These are phyloP conservation scores for Voacanga thouarsii DNA, from an alignment of 257 asterid species.

Conservation along the genomic window DNA sequence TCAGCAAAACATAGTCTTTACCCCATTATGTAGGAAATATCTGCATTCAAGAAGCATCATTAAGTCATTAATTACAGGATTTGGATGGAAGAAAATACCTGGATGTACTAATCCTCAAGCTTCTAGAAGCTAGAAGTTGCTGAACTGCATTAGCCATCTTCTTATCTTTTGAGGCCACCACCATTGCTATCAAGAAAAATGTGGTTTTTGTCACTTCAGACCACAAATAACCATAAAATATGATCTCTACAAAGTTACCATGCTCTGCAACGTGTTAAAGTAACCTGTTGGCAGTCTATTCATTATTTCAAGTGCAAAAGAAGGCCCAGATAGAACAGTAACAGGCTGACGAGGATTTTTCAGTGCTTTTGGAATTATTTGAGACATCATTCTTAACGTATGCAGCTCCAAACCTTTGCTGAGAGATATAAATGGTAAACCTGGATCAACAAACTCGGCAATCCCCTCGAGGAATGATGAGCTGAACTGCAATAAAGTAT, in stretches of 20 bases:
- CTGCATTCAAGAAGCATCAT: neutral
- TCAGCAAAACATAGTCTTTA: neutral
- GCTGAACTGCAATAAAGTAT: constrained; percentile 70
- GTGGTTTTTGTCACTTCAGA: constrained; percentile 12
- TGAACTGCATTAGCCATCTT: constrained; percentile 79
- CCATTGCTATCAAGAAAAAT: constrained; percentile 54
- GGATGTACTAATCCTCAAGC: constrained; percentile 81
- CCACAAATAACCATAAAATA: constrained; percentile 12
- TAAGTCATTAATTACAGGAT: constrained; percentile 6
- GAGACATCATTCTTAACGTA: constrained; percentile 84
- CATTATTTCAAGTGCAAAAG: constrained; percentile 90
- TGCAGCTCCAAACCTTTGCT: constrained; percentile 94
- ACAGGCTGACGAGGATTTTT: constrained; percentile 89
- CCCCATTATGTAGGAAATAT: neutral
- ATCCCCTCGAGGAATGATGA: constrained; percentile 74
- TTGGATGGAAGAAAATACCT: constrained; percentile 40
- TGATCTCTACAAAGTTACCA: constrained; percentile 3
- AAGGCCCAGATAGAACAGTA: constrained; percentile 85
- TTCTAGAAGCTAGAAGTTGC: constrained; percentile 80
- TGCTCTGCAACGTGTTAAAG: constrained; percentile 21
- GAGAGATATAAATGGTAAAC: constrained; percentile 84
- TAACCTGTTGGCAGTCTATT: constrained; percentile 86
- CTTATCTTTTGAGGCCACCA: constrained; percentile 88
- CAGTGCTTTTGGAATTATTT: constrained; percentile 75
- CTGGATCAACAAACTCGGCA: constrained; percentile 78